A percentile compares a stretch with the other conserved stretches of the same genome.
Evolutionary conservation across 2,329 filamentous ascomycete species (phyloP).

Genomic region (Pseudocercospora cruenta): DNA sequence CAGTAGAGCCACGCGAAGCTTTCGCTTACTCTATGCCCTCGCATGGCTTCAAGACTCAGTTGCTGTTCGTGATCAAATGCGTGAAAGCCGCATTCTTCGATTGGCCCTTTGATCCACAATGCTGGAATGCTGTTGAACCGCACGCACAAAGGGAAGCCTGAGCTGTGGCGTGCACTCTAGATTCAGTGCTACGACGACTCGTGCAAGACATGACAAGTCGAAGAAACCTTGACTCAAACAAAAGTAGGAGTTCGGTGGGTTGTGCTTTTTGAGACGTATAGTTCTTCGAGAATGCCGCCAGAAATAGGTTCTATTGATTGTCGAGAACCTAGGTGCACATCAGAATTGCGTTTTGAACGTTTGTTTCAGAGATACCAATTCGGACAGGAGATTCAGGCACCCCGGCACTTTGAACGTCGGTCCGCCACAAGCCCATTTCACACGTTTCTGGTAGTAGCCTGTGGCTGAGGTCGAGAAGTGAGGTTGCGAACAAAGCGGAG

Average conservation of each 20-base stretch:
- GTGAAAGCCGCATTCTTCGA: conserved; percentile 28
- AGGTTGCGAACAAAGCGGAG: neutral
- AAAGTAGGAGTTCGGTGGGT: neutral
- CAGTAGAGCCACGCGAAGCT: conserved; percentile 8
- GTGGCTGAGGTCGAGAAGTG: conserved; percentile 2
- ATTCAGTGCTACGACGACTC: conserved; percentile 6
- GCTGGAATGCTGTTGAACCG: conserved; percentile 31
- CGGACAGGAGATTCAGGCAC: neutral
- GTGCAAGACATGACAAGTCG: neutral
- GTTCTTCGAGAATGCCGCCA: conserved; percentile 7
- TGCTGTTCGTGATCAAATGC: conserved; percentile 12
- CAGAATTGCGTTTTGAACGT: neutral
- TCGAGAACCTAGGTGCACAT: neutral
- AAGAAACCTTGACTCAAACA: neutral
- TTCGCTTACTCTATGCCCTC: conserved; percentile 25
- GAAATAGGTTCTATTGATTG: conserved; percentile 8
- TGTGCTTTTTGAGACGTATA: neutral
- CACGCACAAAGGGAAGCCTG: conserved; percentile 6
- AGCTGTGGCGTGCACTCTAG: neutral
- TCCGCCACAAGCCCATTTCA: neutral
- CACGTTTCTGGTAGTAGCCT: neutral
- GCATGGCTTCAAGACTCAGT: conserved; percentile 21
- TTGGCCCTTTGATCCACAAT: conserved; percentile 19
- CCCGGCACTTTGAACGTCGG: neutral
- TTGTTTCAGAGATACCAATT: conserved; percentile 7